Base-by-base conservation (phyloP, 2,329 filamentous ascomycete species). In the Apiospora marii region DNA sequence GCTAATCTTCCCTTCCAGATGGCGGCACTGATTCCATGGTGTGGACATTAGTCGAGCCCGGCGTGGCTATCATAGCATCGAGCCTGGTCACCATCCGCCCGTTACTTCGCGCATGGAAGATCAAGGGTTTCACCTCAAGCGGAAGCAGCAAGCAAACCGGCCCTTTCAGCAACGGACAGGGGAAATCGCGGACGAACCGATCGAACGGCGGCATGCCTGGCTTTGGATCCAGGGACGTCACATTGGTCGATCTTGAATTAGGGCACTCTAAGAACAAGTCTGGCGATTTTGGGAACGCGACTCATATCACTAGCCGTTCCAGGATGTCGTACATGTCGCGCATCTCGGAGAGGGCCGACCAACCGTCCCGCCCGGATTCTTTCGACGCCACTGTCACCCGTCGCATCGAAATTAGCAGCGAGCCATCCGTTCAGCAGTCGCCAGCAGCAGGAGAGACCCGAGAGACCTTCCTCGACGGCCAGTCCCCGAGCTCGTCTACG, bases 21-120 rank as follows among this genome's bases (percentile, higher is more conserved):
- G 82, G 83, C 70, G 85, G 83, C 30, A 89, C 87, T 4, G 82
- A 88, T 73, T 84, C 87, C 48, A 87, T 88, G 84, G 82, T 89
- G 8, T 90, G 88, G 88, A 89, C 87, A 13, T 80, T 89, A n/a
- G 81, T 89, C 70, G 88, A 90, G 76, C 87, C 87, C 1, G 87
- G 87, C 7, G 84, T 89, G 30, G 87, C 87, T 73, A 90, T 89
- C 67, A 78, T 86, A 37, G 88, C 88, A 16, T 85, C 87, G 1
- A 88, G 86, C 73, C 81, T 89, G 14, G 86, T 86, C 30, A 90
- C 88, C 6, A 87, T 89, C 44, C 85, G 87, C 3, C 88, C 88
- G 4, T 82, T 90, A 0, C 83, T 90, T 48, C 86, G 87, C 48
- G 80, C 81, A n/a, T 82, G 85, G 80, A 83, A 80, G 74, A 78